Percentiles rank a stretch among this genome's conserved stretches.
These are phyloP conservation scores for Naganishia sp. DNA, from an alignment of 1,284 basidiomycete genomes.

Conservation along the genomic window DNA sequence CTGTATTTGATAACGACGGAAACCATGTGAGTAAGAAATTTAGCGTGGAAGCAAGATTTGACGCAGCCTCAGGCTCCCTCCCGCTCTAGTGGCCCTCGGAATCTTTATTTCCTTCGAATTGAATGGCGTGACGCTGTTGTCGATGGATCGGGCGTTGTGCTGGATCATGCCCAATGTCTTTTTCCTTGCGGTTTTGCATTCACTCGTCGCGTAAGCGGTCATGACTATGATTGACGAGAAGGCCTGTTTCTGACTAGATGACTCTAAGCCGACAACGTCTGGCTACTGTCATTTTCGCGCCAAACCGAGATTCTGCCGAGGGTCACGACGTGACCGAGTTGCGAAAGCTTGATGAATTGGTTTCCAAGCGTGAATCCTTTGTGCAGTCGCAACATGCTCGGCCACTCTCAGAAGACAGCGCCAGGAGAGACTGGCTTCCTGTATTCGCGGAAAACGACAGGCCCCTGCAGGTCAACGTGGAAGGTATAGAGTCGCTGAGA, in stretches of 20 bases:
- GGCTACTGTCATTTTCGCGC: slow-evolving; percentile 16
- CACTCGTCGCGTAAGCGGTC: slow-evolving; percentile 7
- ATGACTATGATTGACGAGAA: neutral
- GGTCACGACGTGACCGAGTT: slow-evolving; percentile 7
- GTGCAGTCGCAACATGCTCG: neutral
- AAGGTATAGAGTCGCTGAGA: neutral
- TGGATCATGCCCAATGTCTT: slow-evolving; percentile 19
- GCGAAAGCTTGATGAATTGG: neutral
- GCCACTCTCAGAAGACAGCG: slow-evolving; percentile 1
- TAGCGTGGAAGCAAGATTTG: neutral
- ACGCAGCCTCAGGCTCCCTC: neutral
- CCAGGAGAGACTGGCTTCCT: slow-evolving; percentile 2
- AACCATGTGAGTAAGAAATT: slow-evolving; percentile 9
- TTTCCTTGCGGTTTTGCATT: slow-evolving; percentile 17
- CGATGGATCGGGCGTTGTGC: slow-evolving; percentile 11
- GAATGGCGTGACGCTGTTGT: slow-evolving; percentile 9
- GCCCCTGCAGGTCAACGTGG: neutral
- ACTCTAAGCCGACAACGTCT: slow-evolving; percentile 9
- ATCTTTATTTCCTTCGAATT: slow-evolving; percentile 21
- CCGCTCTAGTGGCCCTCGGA: slow-evolving; percentile 5
- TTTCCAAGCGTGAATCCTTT: neutral
- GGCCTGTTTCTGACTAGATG: neutral
- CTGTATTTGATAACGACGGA: slow-evolving; percentile 10
- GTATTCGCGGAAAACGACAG: neutral
- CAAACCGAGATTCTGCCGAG: neutral